phyloP scores from a whole-genome alignment of 225 moss, liverwort and hornwort genomes.

The Bryoerythrophyllum caledonicum region DNA sequence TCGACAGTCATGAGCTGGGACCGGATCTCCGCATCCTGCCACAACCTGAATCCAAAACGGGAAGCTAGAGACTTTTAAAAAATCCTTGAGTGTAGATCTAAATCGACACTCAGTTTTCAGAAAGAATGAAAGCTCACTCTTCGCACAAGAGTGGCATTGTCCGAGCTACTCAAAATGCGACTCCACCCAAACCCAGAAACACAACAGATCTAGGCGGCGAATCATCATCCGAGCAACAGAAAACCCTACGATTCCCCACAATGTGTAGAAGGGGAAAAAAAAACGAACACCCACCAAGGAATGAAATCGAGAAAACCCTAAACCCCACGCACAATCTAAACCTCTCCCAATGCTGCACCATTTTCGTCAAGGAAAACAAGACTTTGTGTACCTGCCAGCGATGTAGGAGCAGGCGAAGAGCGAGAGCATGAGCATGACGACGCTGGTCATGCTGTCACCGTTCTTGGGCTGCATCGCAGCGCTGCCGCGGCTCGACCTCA shows the following conservation, averaged over 20 bases:
- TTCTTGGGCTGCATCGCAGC: slow-evolving; percentile 25
- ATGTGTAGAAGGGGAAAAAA: not conserved
- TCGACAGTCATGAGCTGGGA: slow-evolving; percentile 60
- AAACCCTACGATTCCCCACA: slow-evolving; percentile 2
- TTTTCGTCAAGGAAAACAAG: too few species aligned
- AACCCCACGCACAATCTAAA: too few species aligned
- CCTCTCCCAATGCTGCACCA: too few species aligned
- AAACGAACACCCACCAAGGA: not conserved
- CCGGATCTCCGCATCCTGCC: slow-evolving; percentile 92
- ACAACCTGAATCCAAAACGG: slow-evolving; percentile 52
- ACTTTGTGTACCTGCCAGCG: slow-evolving; percentile 63
- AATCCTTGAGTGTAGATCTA: too few species aligned
- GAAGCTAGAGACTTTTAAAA: too few species aligned
- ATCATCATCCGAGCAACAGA: not conserved
- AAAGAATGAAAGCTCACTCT: too few species aligned
- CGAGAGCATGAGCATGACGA: slow-evolving; percentile 55
- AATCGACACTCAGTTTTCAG: too few species aligned
- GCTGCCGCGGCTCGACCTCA: slow-evolving; percentile 41
- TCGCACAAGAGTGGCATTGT: not conserved
- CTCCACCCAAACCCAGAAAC: not conserved
- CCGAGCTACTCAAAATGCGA: too few species aligned
- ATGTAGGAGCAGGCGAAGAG: slow-evolving; percentile 59
- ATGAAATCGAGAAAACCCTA: not conserved
- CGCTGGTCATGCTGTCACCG: slow-evolving; percentile 50
- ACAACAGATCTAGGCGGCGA: not conserved